A percentile compares a stretch with the other conserved stretches of the same genome.
Conservation (phyloP, 495 filamentous ascomycete genomes). For the Penicillium antarcticum region DNA sequence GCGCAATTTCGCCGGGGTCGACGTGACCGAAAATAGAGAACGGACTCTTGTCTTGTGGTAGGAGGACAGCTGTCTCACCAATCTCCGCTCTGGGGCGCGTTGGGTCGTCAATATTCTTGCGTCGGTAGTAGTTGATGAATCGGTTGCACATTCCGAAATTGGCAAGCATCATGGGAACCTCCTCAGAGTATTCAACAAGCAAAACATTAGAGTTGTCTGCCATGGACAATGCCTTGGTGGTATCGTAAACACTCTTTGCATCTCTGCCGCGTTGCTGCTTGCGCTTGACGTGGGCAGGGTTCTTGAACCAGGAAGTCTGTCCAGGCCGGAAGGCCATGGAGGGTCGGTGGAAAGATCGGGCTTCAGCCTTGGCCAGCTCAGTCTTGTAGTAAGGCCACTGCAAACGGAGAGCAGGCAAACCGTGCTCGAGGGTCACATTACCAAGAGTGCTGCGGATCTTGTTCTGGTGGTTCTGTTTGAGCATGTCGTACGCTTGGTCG, state of each 20-base stretch:
- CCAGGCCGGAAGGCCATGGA: constrained; percentile 58
- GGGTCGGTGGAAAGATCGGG: constrained; percentile 89
- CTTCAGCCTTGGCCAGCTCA: constrained; percentile 71
- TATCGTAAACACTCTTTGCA: constrained; percentile 68
- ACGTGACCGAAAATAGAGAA: constrained; percentile 94
- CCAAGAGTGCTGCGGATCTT: constrained; percentile 90
- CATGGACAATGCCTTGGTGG: constrained; percentile 72
- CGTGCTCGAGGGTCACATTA: constrained; percentile 83
- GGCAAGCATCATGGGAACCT: constrained; percentile 84
- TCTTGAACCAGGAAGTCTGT: constrained; percentile 53
- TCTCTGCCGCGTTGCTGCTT: constrained; percentile 77
- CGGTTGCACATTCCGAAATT: constrained; percentile 97
- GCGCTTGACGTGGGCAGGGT: constrained; percentile 52
- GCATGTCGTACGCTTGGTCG: constrained; percentile 87
- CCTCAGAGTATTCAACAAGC: constrained; percentile 93
- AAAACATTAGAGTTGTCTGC: constrained; percentile 84
- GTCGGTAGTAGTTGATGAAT: constrained; percentile 93
- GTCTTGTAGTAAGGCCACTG: constrained; percentile 93
- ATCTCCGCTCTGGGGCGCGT: constrained; percentile 72
- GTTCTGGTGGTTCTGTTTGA: constrained; percentile 95
- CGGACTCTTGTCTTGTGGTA: constrained; percentile 91
- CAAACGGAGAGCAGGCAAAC: constrained; percentile 81
- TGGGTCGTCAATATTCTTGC: constrained; percentile 75
- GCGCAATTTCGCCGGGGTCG: constrained; percentile 81
- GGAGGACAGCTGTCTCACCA: constrained; percentile 79